Base-by-base conservation (phyloP, 2,329 filamentous ascomycete species). In the Reticulascus tulasneorum region DNA sequence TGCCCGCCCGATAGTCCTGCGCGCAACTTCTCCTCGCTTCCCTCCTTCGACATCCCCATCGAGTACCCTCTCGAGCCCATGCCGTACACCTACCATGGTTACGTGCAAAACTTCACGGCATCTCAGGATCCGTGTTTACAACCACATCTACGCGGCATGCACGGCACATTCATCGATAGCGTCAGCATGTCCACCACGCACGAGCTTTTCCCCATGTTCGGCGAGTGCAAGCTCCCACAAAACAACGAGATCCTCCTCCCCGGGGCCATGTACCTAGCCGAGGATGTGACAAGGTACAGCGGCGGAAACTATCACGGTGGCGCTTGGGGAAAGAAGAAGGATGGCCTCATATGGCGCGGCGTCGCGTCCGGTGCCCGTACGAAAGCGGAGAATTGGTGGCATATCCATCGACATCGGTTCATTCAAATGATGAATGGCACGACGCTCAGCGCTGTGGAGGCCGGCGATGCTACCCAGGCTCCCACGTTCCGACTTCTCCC, bases 241-340 rank as follows among this genome's bases (percentile, higher is more conserved):
- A 79, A 80, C 58, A 79, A 74, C 49, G 77, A 80, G 47, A 76
- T 80, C 25, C 58, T 81, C 9, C 75, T 80, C 45, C 77, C 76
- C 1, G 74, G 73, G 5, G 75, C 73, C 47, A 77, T 77, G 71
- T 79, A 80, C 47, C 69, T 73, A 46, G 62, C 62, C 21, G 62
- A 62, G 18, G 53, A 68, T n/a, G 70, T 77, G 46, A 54, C 60
- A 6, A 63, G 70, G 21, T 79, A 79, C 53, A 64, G 62, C 9
- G 76, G 75, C 38, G 64, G 70, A 29, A 43, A 55, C 4, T 55
- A 55, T 7, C 65, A 67, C 29, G 75, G 77, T 35, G 56, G 66
- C 13, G 52, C 60, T 7, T 79, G 77, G 76, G 55, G 61, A 5
- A 53, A 66, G 26, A 81, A 80, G 53, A 50, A 53, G 11, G 61